phyloP scores from a whole-genome alignment of 2,329 filamentous ascomycete genomes.

The Pestalotiopsis sp. region DNA sequence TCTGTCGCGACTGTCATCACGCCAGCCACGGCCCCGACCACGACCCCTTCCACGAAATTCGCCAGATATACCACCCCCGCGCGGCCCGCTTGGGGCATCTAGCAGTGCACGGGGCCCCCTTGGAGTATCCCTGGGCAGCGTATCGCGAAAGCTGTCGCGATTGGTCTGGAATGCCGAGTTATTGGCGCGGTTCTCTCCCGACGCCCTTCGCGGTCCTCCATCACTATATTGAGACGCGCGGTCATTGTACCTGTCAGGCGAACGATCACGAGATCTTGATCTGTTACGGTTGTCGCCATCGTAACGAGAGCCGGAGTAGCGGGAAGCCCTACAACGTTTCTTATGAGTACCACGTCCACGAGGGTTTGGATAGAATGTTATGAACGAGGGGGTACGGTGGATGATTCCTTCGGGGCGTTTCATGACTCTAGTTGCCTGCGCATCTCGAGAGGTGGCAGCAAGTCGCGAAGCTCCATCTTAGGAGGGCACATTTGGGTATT shows the following conservation, averaged over 20 bases:
- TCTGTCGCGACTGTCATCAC: slow-evolving; percentile 65
- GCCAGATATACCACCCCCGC: slow-evolving; percentile 66
- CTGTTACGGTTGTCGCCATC: slow-evolving; percentile 59
- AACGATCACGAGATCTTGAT: slow-evolving; percentile 71
- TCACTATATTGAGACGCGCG: slow-evolving; percentile 59
- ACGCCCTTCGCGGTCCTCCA: slow-evolving; percentile 71
- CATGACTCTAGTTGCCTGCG: too few species aligned
- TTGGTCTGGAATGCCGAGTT: slow-evolving; percentile 62
- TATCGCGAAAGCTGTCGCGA: slow-evolving; percentile 60
- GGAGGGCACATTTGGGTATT: too few species aligned
- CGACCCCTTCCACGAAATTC: slow-evolving; percentile 65
- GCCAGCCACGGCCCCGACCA: slow-evolving; percentile 56
- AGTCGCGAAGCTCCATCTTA: too few species aligned
- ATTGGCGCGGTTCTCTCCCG: slow-evolving; percentile 58
- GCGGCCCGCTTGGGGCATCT: slow-evolving; percentile 68
- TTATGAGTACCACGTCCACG: slow-evolving; percentile 7
- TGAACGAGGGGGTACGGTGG: not conserved
- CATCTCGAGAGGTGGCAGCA: too few species aligned
- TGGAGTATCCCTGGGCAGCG: slow-evolving; percentile 69
- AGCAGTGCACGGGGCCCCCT: slow-evolving; percentile 80
- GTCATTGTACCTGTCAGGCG: slow-evolving; percentile 65
- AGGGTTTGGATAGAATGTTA: not conserved
- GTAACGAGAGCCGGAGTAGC: slow-evolving; percentile 62
- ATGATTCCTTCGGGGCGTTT: not conserved
- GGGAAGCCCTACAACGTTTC: slow-evolving; percentile 44